These are phyloP conservation scores for Detonula confervacea DNA, from an alignment of 352 stramenopile genomes.

Conservation along the genomic window DNA sequence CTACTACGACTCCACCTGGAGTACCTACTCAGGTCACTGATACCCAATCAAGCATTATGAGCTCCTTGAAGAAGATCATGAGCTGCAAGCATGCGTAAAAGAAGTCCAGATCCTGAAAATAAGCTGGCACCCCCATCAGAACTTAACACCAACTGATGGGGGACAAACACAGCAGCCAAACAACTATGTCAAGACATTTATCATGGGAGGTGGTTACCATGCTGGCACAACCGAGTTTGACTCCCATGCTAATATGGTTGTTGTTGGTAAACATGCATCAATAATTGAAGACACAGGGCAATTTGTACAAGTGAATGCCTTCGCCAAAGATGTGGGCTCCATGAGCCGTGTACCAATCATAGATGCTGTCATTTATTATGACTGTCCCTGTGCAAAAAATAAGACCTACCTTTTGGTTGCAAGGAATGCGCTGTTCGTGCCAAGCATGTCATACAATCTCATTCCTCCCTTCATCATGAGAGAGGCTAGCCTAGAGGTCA, in stretches of 20 bases:
- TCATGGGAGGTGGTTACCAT: too few relatives aligned
- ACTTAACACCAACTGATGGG: too few relatives aligned
- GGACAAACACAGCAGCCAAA: too few relatives aligned
- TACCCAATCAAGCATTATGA: too few relatives aligned
- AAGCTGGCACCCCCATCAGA: too few relatives aligned
- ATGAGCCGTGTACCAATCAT: constrained; percentile 30
- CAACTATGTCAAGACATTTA: too few relatives aligned
- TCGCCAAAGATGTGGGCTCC: background rate
- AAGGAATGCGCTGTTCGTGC: constrained; percentile 50
- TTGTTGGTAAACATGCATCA: constrained; percentile 31
- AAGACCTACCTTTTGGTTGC: constrained; percentile 44
- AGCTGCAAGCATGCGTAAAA: too few relatives aligned
- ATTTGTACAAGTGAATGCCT: constrained; percentile 29
- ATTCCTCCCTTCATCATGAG: constrained; percentile 59
- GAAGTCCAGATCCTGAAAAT: too few relatives aligned
- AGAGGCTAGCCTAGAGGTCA: constrained; percentile 46
- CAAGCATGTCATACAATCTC: constrained; percentile 55
- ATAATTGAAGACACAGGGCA: constrained; percentile 14
- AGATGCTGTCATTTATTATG: constrained; percentile 43
- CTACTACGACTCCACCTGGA: too few relatives aligned
- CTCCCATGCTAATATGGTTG: constrained; percentile 54
- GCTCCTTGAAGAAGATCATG: too few relatives aligned
- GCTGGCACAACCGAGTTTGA: constrained; percentile 28
- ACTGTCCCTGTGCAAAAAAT: constrained; percentile 18
- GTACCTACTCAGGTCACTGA: too few relatives aligned